Evolutionary conservation across 2,329 filamentous ascomycete species (phyloP), one percentile per base, ranked within the genome.

Genomic region (Arthrobotrys entomopaga): DNA sequence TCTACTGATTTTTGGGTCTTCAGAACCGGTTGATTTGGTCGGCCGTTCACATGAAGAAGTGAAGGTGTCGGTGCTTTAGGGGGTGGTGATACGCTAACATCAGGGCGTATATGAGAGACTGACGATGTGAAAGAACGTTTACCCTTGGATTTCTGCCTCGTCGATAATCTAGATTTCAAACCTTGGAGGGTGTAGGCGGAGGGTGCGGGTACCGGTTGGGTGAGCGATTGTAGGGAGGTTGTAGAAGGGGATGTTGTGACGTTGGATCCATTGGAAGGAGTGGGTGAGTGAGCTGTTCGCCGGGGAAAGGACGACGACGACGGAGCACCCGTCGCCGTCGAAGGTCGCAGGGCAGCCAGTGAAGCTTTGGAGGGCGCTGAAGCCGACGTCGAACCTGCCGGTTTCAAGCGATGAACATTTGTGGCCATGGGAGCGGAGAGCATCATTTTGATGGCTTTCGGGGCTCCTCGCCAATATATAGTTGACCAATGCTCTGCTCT

Each of bases 371-470:
- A 61, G 48, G 69, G 69, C 34, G 61, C 56, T 61, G 69, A 73
- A 13, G 69, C 69, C 69, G 69, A 73, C 61, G 69, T 73, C 69
- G 69, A 66, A 73, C 69, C 69, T 73, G 69, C 69, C 61, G 69
- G 69, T 61, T 73, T 73, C 69, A 73, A 57, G 56, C 69, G 69
- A 73, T 73, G 69, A 57, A 61, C 69, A 73, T 73, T 73, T 52
- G 69, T 73, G 50, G 69, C 69, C 69, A 73, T 73, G 29, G 69
- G 69, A 65, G 69, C 69, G 61, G 69, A 73, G 69, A 73, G 69
- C 56, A 73, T 53, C 69, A 73, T 73, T 66, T 73, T 73, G 69
- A 50, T 60, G 69, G 69, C 50, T 49, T 22, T 54, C 29, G 29
- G 69, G 61, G 69, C 69, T 61, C 42, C 49, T 49, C 53, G 61